Evolutionary conservation across 495 filamentous ascomycete species (phyloP).

Genomic region (Lasiosphaeriaceae sp.): DNA sequence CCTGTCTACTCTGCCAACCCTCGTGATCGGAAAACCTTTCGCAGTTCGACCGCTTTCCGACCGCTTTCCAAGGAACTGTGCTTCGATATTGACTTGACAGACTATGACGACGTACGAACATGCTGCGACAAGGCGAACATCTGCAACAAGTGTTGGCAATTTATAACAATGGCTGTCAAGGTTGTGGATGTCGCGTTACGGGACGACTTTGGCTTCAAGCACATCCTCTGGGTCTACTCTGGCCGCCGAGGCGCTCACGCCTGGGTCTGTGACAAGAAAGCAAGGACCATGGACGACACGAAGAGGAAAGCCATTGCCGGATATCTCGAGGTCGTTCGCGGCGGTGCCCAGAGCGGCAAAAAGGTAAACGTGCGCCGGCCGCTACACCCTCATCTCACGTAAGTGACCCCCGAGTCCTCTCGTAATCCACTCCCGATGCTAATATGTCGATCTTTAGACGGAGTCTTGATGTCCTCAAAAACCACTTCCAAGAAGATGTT

Average conservation of each 20-base stretch:
- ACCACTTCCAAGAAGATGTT: conserved; percentile 74
- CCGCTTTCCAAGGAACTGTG: conserved; percentile 88
- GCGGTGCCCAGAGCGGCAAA: conserved; percentile 80
- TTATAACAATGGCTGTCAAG: conserved; percentile 96
- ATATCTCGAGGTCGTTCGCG: conserved; percentile 83
- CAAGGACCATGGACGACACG: conserved; percentile 75
- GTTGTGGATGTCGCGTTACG: conserved; percentile 80
- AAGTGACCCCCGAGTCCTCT: conserved; percentile 17
- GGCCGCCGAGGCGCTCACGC: conserved; percentile 94
- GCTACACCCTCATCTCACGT: conserved; percentile 83
- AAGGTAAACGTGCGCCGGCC: conserved; percentile 81
- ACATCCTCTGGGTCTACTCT: conserved; percentile 98
- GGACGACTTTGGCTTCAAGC: conserved; percentile 93
- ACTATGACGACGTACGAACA: conserved; percentile 94
- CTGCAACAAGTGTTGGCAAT: conserved; percentile 90
- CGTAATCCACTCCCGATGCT: not conserved
- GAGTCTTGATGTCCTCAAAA: conserved; percentile 75
- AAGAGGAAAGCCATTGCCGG: conserved; percentile 77
- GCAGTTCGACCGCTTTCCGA: conserved; percentile 66
- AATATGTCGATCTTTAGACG: conserved; percentile 44
- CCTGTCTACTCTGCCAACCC: conserved; percentile 93
- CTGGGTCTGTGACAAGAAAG: conserved; percentile 94
- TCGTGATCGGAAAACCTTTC: conserved; percentile 82
- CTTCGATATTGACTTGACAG: conserved; percentile 98
- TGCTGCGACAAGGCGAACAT: conserved; percentile 93